Base-by-base conservation (phyloP, 2,329 filamentous ascomycete genomes). In the Claviceps pusilla region DNA sequence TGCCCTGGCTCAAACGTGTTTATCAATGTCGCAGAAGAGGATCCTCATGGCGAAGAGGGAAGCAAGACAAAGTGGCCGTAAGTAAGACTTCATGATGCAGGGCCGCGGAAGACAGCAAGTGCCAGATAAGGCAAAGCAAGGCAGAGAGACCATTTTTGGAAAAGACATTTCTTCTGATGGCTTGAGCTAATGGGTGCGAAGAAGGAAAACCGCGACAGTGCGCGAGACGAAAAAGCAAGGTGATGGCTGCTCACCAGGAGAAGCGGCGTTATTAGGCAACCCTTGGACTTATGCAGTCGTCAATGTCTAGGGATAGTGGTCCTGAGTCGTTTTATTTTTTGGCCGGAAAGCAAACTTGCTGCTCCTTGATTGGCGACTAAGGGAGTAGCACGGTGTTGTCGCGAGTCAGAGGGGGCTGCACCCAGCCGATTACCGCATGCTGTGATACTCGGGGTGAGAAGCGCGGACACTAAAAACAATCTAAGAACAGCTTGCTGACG, bases 171-270 rank as follows among this genome's bases (percentile, higher is more conserved):
- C 19, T 50, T 50, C 28, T 42, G 43, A 41, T 53, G 47, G 46
- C 54, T 53, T 41, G 39, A 39, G 47, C 50, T 50, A 47, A 43
- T 33, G 52, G 29, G n/a, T 39, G 14, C 29, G 29, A 57, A 57
- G 19, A 55, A 53, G 53, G 47, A 55, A 55, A 55, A 53, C 47
- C 45, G 31, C 51, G 49, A 54, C 47, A 50, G 35, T 55, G 53
- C 53, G 50, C 49, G 19, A 52, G 41, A 7, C 31, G 28, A 51
- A 54, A 57, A 57, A 57, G 56, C 48, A 57, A 57, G 54, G 43
- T 50, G 41, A 39, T 48, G 50, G 47, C 47, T 48, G 24, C 35
- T n/a, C 16, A 37, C 47, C 50, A 54, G 39, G 47, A 43, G 33
- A 48, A 39, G 50, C 39, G 39, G 31, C 54, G 50, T 19, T 19